Base-by-base conservation (phyloP, 768 basidiomycete species). In the Lactarius psammicola region DNA sequence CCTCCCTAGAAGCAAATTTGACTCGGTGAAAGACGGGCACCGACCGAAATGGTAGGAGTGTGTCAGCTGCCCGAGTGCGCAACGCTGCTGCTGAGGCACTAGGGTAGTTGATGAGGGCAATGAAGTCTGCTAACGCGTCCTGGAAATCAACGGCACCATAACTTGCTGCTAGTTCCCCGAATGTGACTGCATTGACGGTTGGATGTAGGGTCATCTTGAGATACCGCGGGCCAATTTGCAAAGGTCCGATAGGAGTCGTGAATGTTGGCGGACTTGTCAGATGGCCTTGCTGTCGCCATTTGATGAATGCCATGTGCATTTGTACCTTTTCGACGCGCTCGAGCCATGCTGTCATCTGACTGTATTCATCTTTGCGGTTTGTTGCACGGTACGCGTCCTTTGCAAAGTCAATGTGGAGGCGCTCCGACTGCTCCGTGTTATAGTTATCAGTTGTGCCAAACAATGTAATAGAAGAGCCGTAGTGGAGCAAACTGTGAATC, bases 401-500 rank as follows among this genome's bases (percentile, higher is more conserved):
- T 0, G 20, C 7, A 4, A 44, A 20, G 4, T 44, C 20, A 6
- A 44, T 44, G 7, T 44, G 42, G 3, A 44, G 18, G 42, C 18
- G 7, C 20, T 44, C 7, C 0, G 20, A 4, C 20, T 44, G 42
- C 20, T 44, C 42, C 7, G 7, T 44, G 20, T 44, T 44, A 20
- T 44, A 44, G 6, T 44, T 44, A 6, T 44, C 42, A 20, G 42
- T 44, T 1, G 78, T 1, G 90, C 85, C 0, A 90, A 94, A 6
- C 90, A 90, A 72, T 93, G 90, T 44, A n/a, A 75, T 72, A 0
- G 63, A 66, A 0, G 26, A 23, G 7, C 10, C 15, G 33, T 72
- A 73, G 38, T 76, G 75, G 0, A 65, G 44, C 0, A 71, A 65
- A 5, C 59, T 46, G 36, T 73, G 71, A 0, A 74, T 51, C 56